A percentile compares a stretch with the other conserved stretches of the same genome.
phyloP scores from a whole-genome alignment of 805 yeast species.

The Candida mattraensis region DNA sequence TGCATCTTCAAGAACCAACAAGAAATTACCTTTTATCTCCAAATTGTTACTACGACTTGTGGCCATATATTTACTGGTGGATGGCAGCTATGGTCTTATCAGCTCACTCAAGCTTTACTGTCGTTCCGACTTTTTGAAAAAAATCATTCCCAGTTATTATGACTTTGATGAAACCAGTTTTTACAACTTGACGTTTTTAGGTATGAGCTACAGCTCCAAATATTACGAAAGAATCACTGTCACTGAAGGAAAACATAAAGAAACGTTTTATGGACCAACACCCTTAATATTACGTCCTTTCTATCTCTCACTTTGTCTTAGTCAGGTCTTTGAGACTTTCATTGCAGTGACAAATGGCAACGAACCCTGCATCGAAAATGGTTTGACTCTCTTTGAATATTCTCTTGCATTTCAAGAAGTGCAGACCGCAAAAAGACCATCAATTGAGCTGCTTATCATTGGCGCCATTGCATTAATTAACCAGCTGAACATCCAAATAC shows the following conservation, averaged over 20 bases:
- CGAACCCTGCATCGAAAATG: conserved; percentile 60
- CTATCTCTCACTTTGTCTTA: conserved; percentile 56
- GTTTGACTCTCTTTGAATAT: conserved; percentile 72
- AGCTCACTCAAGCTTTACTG: conserved; percentile 30
- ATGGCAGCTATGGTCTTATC: conserved; percentile 38
- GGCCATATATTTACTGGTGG: conserved; percentile 36
- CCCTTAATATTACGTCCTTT: conserved; percentile 57
- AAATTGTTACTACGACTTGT: conserved; percentile 37
- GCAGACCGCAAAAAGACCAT: conserved; percentile 49
- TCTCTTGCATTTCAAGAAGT: conserved; percentile 76
- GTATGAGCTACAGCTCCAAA: conserved; percentile 25
- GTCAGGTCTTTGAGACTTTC: conserved; percentile 67
- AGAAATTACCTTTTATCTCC: conserved; percentile 33
- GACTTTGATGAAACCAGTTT: conserved; percentile 26
- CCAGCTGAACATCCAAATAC: conserved; percentile 61
- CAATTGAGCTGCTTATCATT: conserved; percentile 50
- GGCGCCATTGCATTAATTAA: conserved; percentile 57
- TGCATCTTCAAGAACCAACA: conserved; percentile 50
- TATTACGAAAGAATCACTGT: conserved; percentile 17
- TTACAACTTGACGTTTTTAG: conserved; percentile 26
- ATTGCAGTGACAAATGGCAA: conserved; percentile 56
- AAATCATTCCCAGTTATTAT: conserved; percentile 21
- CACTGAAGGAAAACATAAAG: conserved; percentile 18
- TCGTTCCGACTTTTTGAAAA: conserved; percentile 9
- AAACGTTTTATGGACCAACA: conserved; percentile 38